Percentiles rank a stretch among this genome's conserved stretches.
phyloP scores from a whole-genome alignment of 805 yeast genomes.

The Tetrapisispora arboricola region DNA sequence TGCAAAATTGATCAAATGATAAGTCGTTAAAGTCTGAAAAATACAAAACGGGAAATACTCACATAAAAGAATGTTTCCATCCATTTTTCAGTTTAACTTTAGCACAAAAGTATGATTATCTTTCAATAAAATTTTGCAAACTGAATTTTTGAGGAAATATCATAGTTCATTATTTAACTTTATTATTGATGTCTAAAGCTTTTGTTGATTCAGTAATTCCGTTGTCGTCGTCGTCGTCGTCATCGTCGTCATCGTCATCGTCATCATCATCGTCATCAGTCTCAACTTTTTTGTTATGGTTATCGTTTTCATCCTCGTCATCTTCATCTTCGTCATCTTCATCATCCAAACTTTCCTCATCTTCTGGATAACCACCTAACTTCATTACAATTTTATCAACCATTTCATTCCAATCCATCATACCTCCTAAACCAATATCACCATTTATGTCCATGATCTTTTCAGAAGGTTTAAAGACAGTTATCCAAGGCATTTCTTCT shows the following conservation, averaged over 20 bases:
- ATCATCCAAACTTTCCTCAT: conserved; percentile 29
- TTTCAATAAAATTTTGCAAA: no score
- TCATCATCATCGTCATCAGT: conserved; percentile 39
- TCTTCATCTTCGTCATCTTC: conserved; percentile 38
- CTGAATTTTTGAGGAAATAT: no score
- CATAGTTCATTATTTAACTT: no score
- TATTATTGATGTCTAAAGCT: no score
- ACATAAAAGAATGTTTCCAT: no score
- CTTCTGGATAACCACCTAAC: conserved; percentile 50
- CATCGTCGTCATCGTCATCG: conserved; percentile 30
- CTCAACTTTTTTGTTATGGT: conserved; percentile 32
- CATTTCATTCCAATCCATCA: conserved; percentile 95
- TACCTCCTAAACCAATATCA: conserved; percentile 97
- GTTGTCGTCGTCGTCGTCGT: conserved; percentile 25
- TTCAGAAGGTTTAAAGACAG: conserved; percentile 85
- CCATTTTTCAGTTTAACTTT: no score
- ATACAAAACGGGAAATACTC: no score
- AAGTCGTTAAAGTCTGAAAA: no score
- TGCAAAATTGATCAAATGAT: not conserved
- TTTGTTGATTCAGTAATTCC: no score
- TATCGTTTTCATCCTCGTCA: conserved; percentile 30
- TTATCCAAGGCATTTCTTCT: conserved; percentile 92
- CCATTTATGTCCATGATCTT: conserved; percentile 89
- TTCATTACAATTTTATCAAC: conserved; percentile 77
- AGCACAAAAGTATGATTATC: no score